Base-by-base conservation (phyloP, 1,139 yeast genomes). In the Taphrina flavorubra region DNA sequence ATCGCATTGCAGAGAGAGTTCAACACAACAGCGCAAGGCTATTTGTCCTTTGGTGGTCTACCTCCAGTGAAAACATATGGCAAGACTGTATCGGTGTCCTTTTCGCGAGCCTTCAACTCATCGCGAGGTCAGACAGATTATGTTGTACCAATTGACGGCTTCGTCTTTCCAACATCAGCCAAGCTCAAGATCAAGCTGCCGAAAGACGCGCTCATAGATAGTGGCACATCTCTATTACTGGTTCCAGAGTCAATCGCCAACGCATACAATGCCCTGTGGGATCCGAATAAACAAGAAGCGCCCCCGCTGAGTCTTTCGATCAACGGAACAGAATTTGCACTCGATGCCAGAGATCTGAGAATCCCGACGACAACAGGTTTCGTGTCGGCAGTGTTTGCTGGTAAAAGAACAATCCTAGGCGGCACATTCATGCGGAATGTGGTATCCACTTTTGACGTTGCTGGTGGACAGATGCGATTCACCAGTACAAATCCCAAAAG, bases 221-320 rank as follows among this genome's bases (percentile, higher is more conserved):
- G 60, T 7, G 67, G 67, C 16, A 63, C 67, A 7, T 31, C 47
- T 10, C 31, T 56, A 13, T 25, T 63, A 11, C 53, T 63, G 18
- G 61, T 51, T 5, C 67, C 67, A 7, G 31, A 13, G 13, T 10
- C 51, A 10, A 36, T 63, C 18, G 67, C 61, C 11, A 10, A 4
- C 14, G 67, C 67, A 10, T 63, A 63, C 39, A 63, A 63, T 34
- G 51, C 47, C 2, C 14, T 55, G 1, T 63, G 67, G 67, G 34
- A 56, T 4, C 67, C 67, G 37, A 55, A 31, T 14, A 42, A 36
- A n/a, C 55, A 56, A 25, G 51, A 46, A 31, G 56, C 67, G 13
- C 67, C 67, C 10, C 55, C 67, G 16, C 55, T 63, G 47, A 34
- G 56, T 14, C 47, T 63, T 37, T n/a, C 44, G n/a, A 63, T 63